These are phyloP conservation scores for Eruca vesicaria DNA, from an alignment of 441 rosid genomes.

Conservation along the genomic window DNA sequence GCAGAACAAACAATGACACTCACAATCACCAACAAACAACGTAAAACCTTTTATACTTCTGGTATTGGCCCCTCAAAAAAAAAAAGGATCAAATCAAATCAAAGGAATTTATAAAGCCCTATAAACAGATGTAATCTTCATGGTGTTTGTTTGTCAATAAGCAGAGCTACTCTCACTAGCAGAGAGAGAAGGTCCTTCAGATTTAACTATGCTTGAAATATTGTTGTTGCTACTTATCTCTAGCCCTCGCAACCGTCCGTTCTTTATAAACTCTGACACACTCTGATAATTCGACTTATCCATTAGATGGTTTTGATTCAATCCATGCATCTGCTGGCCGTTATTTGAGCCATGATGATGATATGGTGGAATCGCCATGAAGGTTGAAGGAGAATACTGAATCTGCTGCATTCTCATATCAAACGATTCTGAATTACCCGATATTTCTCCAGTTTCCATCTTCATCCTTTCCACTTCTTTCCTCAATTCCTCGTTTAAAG, in stretches of 20 bases:
- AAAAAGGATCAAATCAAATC: neutral
- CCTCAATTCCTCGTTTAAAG: conserved; percentile 69
- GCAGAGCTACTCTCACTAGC: too few relatives aligned
- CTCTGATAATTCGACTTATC: conserved; percentile 42
- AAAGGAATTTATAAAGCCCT: too few relatives aligned
- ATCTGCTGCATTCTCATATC: conserved; percentile 59
- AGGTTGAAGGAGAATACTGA: conserved; percentile 43
- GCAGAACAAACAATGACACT: conserved; percentile 28
- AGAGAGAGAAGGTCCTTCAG: conserved; percentile 73
- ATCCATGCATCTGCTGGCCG: too few relatives aligned
- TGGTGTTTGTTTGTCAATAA: too few relatives aligned
- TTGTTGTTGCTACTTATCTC: conserved; percentile 64
- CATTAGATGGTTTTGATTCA: too few relatives aligned
- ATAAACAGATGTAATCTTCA: too few relatives aligned
- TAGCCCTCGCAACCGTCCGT: conserved; percentile 62
- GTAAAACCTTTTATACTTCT: neutral
- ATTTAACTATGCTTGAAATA: conserved; percentile 49
- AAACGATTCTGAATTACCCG: conserved; percentile 48
- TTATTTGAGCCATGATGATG: conserved; percentile 31
- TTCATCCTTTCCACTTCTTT: conserved; percentile 84
- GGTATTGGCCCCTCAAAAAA: neutral
- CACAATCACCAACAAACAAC: conserved; percentile 16
- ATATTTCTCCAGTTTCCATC: conserved; percentile 68
- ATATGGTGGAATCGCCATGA: conserved; percentile 45
- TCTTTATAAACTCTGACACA: conserved; percentile 53